Conservation (phyloP, 345 rosid species). For the Eutrema heterophyllum region DNA sequence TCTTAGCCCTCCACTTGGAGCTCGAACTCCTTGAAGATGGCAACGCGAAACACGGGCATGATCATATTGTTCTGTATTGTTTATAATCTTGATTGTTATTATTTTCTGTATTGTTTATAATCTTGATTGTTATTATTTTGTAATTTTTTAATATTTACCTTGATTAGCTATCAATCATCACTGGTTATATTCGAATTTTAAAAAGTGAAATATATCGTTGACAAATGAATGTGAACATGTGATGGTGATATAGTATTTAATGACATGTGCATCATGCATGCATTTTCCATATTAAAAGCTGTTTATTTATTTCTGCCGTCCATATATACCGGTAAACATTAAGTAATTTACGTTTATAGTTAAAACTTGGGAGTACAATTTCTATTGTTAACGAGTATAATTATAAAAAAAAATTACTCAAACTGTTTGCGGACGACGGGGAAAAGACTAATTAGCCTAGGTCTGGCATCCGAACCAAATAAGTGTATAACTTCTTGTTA, state of each 20-base stretch:
- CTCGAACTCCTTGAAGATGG: background rate
- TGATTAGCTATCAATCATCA: slow-evolving; percentile 9
- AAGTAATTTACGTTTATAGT: background rate
- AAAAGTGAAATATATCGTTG: slow-evolving; percentile 12
- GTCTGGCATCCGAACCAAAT: no score
- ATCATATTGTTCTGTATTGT: background rate
- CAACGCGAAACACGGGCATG: slow-evolving; percentile 21
- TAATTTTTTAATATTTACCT: slow-evolving; percentile 6
- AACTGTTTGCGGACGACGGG: no score
- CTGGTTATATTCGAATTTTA: slow-evolving; percentile 1
- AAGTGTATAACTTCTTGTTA: no score
- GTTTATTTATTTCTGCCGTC: slow-evolving; percentile 13
- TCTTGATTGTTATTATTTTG: background rate
- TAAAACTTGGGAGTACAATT: background rate
- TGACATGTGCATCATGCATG: slow-evolving; percentile 30
- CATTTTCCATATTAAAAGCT: background rate
- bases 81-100: background rate
- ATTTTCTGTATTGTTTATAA: background rate
- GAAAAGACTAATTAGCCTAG: no score
- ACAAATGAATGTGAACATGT: slow-evolving; percentile 29
- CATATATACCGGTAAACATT: slow-evolving; percentile 10
- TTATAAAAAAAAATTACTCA: background rate
- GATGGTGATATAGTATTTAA: slow-evolving; percentile 4
- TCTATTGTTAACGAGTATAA: slow-evolving; percentile 1
- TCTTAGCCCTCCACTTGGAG: background rate